Conservation (phyloP, 2,329 filamentous ascomycete genomes). For the Emmonsia crescens region DNA sequence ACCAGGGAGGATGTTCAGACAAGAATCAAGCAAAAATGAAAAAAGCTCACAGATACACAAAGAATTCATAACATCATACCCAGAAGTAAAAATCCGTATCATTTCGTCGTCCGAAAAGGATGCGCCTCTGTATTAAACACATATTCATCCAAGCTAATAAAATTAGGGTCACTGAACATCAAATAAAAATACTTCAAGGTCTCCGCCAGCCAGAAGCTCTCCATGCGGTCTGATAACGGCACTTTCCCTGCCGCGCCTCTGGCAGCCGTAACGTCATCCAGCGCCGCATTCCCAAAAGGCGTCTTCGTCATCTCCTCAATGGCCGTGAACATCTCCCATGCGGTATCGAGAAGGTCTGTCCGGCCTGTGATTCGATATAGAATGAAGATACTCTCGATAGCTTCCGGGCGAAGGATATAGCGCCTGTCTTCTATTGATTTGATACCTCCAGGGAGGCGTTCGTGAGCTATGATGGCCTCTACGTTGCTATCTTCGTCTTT, state of each 20-base stretch:
- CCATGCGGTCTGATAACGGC: conserved; percentile 51
- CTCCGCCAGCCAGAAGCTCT: conserved; percentile 85
- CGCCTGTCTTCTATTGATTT: conserved; percentile 2
- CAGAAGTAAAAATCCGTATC: background rate
- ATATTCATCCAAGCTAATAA: conserved; percentile 57
- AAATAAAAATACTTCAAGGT: conserved; percentile 89
- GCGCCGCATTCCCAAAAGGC: conserved; percentile 53
- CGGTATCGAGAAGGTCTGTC: conserved; percentile 61
- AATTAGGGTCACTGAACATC: conserved; percentile 57
- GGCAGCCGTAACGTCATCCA: conserved; percentile 14
- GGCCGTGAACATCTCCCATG: conserved; percentile 81
- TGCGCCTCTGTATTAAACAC: conserved; percentile 52
- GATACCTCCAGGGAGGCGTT: conserved; percentile 9
- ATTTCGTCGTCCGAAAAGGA: conserved; percentile 31
- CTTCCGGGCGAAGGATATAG: conserved; percentile 48
- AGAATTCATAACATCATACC: background rate
- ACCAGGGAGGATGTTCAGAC: background rate
- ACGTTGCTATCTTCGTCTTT: background rate
- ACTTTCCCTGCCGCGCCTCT: background rate
- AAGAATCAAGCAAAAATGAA: background rate
- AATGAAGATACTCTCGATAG: conserved; percentile 80
- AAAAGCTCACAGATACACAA: background rate
- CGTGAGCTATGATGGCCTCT: conserved; percentile 1
- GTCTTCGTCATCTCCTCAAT: conserved; percentile 58
- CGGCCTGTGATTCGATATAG: conserved; percentile 85